phyloP scores from a whole-genome alignment of 345 rosid genomes.

The Citrus medica region DNA sequence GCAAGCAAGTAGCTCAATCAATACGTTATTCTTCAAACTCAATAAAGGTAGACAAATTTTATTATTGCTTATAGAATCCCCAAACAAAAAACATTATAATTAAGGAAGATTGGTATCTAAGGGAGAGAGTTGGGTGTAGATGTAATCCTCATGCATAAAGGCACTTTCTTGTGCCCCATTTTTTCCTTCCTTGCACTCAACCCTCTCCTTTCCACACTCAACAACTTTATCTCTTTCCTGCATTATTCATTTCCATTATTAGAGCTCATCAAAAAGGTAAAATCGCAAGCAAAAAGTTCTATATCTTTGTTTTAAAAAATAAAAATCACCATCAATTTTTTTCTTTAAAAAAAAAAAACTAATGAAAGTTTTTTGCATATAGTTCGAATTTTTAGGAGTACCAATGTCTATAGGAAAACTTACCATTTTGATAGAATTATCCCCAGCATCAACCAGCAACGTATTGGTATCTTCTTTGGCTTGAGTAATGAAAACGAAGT shows the following conservation, averaged over 20 bases:
- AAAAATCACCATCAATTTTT: too few species aligned
- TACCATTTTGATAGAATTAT: slow-evolving; percentile 2
- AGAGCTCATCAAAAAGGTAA: too few species aligned
- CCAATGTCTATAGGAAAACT: background rate
- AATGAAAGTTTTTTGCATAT: too few species aligned
- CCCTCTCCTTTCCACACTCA: slow-evolving; percentile 10
- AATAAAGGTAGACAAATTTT: background rate
- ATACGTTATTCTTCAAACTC: background rate
- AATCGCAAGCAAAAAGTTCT: too few species aligned
- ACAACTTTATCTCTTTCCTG: background rate
- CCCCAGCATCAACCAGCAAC: background rate
- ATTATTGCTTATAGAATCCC: background rate
- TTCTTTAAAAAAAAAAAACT: too few species aligned
- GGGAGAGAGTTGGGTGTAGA: slow-evolving; percentile 24
- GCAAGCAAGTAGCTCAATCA: background rate
- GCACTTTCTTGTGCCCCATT: slow-evolving; percentile 11
- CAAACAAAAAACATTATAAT: too few species aligned
- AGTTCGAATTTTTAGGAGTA: background rate
- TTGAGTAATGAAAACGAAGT: background rate
- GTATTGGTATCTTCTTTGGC: slow-evolving; percentile 1
- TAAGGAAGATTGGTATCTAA: background rate
- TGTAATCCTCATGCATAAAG: slow-evolving; percentile 20
- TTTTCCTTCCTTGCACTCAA: slow-evolving; percentile 18
- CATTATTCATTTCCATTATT: background rate
- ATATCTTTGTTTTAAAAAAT: too few species aligned